phyloP scores from a whole-genome alignment of 306 rosid genomes.

The Gillenia trifoliata region DNA sequence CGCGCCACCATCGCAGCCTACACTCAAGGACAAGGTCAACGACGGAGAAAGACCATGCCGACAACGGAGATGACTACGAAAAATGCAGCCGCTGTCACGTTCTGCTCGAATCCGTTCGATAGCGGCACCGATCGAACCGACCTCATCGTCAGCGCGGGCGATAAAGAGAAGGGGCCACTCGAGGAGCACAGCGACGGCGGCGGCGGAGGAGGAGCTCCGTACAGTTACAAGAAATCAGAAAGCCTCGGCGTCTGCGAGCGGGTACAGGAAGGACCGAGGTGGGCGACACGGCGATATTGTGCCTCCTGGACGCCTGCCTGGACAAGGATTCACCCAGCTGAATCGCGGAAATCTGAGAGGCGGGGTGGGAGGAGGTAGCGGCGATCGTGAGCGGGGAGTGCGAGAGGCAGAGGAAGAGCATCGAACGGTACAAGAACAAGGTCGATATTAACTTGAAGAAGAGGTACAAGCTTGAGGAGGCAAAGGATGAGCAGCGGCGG shows the following conservation, averaged over 20 bases:
- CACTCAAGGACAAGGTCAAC: conserved; percentile 14
- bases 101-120: conserved; percentile 47
- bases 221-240: conserved; percentile 49
- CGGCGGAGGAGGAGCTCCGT: conserved; percentile 35
- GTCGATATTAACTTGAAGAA: conserved; percentile 92
- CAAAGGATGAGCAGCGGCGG: conserved; percentile 81
- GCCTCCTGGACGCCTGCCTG: conserved; percentile 80
- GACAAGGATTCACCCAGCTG: conserved; percentile 89
- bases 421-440: conserved; percentile 94
- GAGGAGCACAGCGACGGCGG: conserved; percentile 59
- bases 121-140: conserved; percentile 42
- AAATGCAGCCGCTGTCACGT: conserved; percentile 31
- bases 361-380: conserved; percentile 97
- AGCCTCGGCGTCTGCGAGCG: conserved; percentile 27
- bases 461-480: conserved; percentile 83
- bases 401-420: conserved; percentile 76
- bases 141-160: conserved; percentile 21
- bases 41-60: conserved; percentile 36
- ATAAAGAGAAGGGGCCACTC: conserved; percentile 54
- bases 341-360: conserved; percentile 91
- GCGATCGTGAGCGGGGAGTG: conserved; percentile 70
- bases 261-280: conserved; percentile 85
- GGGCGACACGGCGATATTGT: conserved; percentile 91
- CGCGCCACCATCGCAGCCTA: conserved; percentile 21
- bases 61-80: conserved; percentile 48